These are phyloP conservation scores for Xylaria longipes DNA, from an alignment of 495 filamentous ascomycete species.

Conservation along the genomic window DNA sequence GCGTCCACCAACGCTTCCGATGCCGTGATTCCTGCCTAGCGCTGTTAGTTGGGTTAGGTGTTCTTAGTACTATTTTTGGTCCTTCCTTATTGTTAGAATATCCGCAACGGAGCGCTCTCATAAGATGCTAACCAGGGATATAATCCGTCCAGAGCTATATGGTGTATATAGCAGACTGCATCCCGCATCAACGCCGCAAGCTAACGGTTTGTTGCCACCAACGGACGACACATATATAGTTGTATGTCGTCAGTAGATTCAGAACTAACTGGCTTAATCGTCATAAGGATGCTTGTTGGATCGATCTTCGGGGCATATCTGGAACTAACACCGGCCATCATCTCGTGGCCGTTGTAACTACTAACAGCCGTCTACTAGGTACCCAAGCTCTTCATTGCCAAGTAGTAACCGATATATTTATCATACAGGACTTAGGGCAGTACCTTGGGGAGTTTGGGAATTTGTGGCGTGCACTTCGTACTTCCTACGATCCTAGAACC, in stretches of 20 bases:
- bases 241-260: background rate
- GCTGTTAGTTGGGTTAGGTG: constrained; percentile 20
- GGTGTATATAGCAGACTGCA: background rate
- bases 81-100: background rate
- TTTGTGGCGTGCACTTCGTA: background rate
- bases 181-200: background rate
- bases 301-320: constrained; percentile 10
- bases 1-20: constrained; percentile 9
- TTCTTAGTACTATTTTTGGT: background rate
- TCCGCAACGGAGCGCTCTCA: background rate
- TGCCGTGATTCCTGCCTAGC: constrained; percentile 14
- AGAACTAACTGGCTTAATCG: background rate
- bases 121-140: constrained; percentile 8
- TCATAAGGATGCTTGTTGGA: constrained; percentile 17
- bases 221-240: background rate
- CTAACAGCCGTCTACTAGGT: background rate
- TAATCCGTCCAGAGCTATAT: background rate
- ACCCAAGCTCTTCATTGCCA: background rate
- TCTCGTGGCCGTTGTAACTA: background rate
- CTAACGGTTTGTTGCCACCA: constrained; percentile 10
- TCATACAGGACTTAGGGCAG: background rate
- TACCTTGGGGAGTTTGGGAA: background rate
- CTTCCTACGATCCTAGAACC: background rate
- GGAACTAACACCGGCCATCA: background rate
- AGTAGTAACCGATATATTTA: background rate